Conservation (phyloP, 345 rosid species). For the Boechera retrofracta region DNA sequence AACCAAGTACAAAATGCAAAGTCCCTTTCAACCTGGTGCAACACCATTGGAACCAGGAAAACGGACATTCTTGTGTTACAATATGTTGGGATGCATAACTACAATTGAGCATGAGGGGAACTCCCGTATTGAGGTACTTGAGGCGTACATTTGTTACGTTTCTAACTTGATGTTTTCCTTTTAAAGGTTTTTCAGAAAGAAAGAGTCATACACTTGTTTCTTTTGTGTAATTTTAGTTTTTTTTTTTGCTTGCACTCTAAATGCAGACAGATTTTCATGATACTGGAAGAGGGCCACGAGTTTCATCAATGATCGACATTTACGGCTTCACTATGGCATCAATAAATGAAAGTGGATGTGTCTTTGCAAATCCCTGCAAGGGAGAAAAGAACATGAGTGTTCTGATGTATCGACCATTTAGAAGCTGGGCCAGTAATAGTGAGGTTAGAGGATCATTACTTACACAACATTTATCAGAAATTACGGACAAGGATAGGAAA, state of each 20-base stretch:
- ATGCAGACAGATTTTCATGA: conserved; percentile 95
- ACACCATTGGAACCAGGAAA: conserved; percentile 77
- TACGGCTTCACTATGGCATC: conserved; percentile 98
- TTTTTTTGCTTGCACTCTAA: conserved; percentile 15
- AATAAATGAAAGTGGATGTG: conserved; percentile 84
- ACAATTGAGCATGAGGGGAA: conserved; percentile 86
- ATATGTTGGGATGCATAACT: conserved; percentile 91
- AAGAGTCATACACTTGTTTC: conserved; percentile 4
- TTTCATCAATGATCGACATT: conserved; percentile 94
- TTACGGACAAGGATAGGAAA: background rate
- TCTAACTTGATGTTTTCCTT: conserved; percentile 3
- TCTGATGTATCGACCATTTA: conserved; percentile 89
- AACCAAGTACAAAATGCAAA: conserved; percentile 73
- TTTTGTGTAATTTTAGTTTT: conserved; percentile 8
- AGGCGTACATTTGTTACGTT: conserved; percentile 9
- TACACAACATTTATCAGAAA: conserved; percentile 19
- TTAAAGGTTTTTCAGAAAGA: background rate
- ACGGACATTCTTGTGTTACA: conserved; percentile 87
- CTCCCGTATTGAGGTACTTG: conserved; percentile 87
- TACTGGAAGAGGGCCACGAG: conserved; percentile 89
- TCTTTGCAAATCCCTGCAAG: conserved; percentile 91
- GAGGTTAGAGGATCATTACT: conserved; percentile 62
- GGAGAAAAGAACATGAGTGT: conserved; percentile 94
- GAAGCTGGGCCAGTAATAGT: conserved; percentile 88
- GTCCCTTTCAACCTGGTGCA: conserved; percentile 91